Evolutionary conservation across 2,329 filamentous ascomycete genomes (phyloP).

Genomic region (Didymella lethalis): DNA sequence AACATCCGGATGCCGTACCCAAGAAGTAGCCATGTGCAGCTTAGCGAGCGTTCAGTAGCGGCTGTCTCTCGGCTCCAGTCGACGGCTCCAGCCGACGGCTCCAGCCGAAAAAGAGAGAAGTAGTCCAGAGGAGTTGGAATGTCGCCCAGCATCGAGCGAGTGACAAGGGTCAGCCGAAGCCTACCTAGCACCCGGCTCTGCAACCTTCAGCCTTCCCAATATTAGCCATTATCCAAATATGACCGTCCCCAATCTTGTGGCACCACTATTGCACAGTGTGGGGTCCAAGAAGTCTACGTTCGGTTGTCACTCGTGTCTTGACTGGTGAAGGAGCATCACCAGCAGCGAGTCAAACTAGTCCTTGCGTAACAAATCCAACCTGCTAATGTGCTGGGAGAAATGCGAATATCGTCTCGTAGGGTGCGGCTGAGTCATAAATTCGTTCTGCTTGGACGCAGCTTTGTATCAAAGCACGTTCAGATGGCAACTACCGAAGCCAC

Average conservation of each 20-base stretch:
- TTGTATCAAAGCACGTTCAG: neutral
- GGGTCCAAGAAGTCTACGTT: neutral
- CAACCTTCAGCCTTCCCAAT: constrained; percentile 7
- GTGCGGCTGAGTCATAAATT: neutral
- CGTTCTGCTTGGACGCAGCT: neutral
- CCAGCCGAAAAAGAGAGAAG: neutral
- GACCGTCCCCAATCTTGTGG: neutral
- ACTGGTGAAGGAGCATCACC: neutral
- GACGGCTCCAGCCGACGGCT: no score
- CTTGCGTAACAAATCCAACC: neutral
- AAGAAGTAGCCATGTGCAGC: neutral
- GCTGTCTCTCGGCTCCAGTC: constrained; percentile 1
- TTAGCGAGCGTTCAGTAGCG: neutral
- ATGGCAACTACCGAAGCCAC: constrained; percentile 1
- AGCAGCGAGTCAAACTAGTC: neutral
- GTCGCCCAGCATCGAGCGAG: neutral
- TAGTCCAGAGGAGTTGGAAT: neutral
- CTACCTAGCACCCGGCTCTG: neutral
- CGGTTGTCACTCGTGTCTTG: neutral
- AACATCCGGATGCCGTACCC: neutral
- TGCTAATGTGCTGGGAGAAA: neutral
- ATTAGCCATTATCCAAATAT: neutral
- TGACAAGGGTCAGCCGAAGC: neutral
- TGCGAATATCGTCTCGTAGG: neutral
- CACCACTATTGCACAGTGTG: constrained; percentile 3